phyloP scores from a whole-genome alignment of 1,139 yeast species.

The Sugiyamaella xylanicola region DNA sequence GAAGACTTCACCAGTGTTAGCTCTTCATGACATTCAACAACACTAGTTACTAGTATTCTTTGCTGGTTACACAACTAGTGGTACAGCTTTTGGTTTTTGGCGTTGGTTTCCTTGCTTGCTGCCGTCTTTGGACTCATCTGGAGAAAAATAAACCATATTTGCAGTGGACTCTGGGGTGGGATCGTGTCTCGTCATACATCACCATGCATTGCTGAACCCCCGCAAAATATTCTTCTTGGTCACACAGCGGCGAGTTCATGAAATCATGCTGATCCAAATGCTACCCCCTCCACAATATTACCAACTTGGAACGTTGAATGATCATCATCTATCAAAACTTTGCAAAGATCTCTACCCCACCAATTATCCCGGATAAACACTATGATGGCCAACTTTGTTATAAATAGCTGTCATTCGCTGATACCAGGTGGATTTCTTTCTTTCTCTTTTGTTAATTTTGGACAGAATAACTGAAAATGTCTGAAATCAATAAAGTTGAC shows the following conservation, averaged over 20 bases:
- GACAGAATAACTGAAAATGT: constrained; percentile 1
- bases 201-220: not conserved
- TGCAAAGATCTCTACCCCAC: constrained; percentile 1
- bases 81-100: no score
- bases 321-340: not conserved
- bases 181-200: not conserved
- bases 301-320: constrained; percentile 2
- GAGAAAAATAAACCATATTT: no score
- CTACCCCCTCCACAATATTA: not conserved
- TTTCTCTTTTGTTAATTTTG: not conserved
- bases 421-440: not conserved
- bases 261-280: not conserved
- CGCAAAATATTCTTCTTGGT: not conserved
- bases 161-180: no score
- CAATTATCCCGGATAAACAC: constrained; percentile 7
- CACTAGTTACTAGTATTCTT: no score
- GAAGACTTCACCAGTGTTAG: no score
- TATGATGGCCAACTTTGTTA: not conserved
- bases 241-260: not conserved
- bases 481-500: constrained; percentile 10
- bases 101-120: not conserved
- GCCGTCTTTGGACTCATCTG: not conserved
- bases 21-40: no score
- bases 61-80: no score
- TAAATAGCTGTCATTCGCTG: not conserved